Evolutionary conservation across 116 monocot genomes (phyloP), one percentile per base, ranked within the genome.

Genomic region (Thalassia testudinum): DNA sequence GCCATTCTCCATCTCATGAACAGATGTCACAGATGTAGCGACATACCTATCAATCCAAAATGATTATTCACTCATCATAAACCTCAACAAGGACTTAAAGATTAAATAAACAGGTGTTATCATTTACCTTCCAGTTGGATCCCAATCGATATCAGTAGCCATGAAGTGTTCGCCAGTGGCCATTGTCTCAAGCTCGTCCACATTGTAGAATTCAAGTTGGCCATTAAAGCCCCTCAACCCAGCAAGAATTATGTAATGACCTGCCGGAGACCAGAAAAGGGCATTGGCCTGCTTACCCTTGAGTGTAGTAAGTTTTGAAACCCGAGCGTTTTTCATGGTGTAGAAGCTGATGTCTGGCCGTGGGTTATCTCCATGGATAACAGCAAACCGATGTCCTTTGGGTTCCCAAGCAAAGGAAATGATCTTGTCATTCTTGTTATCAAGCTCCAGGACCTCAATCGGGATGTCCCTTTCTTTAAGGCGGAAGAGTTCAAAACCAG

Each of bases 391-490:
- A 21, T 92, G 83, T 24, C 92, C 92, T 52, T 83, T 92, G 0
- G 92, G 92, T 43, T 92, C 92, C 92, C 92, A 92, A 22, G 80
- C 87, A 69, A 92, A 92, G 14, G 92, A 83, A 47, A 87, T 48
- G 17, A 83, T 87, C 65, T 92, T 92, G 56, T 92, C 92, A 53
- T 80, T 92, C 52, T 92, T 92, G 26, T 86, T 92, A 12, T 92
- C 92, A 42, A 92, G 80, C 42, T 92, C 92, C 21, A 92, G 44
- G 11, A 80, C 92, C 57, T 92, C 92, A 38, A 86, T 92, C 0
- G 87, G 92, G 52, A 87, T 92, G 56, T 87, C 92, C 24, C 92
- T 79, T 64, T 92, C 87, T 66, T 92, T 92, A 1, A 92, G 73
- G 6, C 80, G 79, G 68, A 92, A 92, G 1, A 92, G 77, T 55